Base-by-base conservation (phyloP, 306 rosid genomes). In the Pterocarpus santalinus region DNA sequence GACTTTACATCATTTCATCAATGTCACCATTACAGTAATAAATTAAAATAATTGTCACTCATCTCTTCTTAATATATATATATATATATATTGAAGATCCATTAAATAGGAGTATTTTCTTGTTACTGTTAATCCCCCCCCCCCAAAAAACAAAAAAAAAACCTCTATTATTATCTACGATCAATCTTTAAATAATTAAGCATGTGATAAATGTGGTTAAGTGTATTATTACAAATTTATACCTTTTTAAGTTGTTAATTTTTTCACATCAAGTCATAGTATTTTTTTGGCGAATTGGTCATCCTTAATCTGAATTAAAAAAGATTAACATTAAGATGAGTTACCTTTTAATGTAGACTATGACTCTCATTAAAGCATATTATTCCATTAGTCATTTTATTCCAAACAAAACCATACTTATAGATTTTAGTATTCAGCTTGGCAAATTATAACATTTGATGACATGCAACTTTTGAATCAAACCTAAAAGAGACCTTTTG, bases 391-490 rank as follows among this genome's bases (percentile, higher is more conserved):
- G 28, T 73, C 16, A 58, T 39, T 85, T 67, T 53, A 47, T 57
- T 78, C 63, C 70, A 43, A 77, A 65, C 8, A 43, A 22, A 22
- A 22, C 35, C 63, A 60, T 51, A 3, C 44, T 11, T 10, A 17
- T 17, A 17, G 57, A 4, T 3, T n/a, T 8, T 17, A 67, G 35
- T 67, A 16, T 52, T 53, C 44, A 12, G 1, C 8, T 32, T 49
- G 32, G 8, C 69, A 65, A 66, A 34, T 49, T 33, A 53, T 5
- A 65, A 33, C 53, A 58, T 22, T 71, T 58, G 53, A 47, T 14
- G 79, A 38, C 72, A 69, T 36, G 36, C 22, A 65, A 14, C 12
- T 53, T 55, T 83, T 55, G 0, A 57, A 76, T 13, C 22, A 73
- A 83, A 73, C 41, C 53, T 14, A 3, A 35, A 44, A 63, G 22